phyloP scores from a whole-genome alignment of 108 stramenopile species.

The Skeletonema costatum region DNA sequence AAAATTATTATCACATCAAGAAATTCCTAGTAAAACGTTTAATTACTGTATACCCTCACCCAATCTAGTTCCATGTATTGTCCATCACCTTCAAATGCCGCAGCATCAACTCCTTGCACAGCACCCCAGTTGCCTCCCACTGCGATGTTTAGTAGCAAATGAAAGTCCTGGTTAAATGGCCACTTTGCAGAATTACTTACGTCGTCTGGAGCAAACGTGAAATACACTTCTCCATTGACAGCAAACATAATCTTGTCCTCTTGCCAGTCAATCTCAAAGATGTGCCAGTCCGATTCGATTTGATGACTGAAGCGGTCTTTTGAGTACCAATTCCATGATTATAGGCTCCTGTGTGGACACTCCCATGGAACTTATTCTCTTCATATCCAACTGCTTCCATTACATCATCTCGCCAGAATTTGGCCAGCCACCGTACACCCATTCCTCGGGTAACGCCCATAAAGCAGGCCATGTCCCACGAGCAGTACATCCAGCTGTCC shows the following conservation, averaged over 20 bases:
- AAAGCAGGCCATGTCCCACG: conserved; percentile 43
- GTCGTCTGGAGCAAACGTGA: neutral
- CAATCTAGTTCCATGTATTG: conserved; percentile 41
- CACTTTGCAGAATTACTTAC: conserved; percentile 7
- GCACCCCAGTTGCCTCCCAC: conserved; percentile 52
- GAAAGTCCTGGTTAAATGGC: conserved; percentile 47
- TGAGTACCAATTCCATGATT: conserved; percentile 18
- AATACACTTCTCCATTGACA: conserved; percentile 23
- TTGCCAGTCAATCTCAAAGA: conserved; percentile 40
- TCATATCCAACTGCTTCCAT: conserved; percentile 52
- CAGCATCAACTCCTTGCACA: conserved; percentile 7
- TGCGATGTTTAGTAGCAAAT: conserved; percentile 46
- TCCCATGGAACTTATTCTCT: conserved; percentile 20
- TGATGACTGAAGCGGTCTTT: conserved; percentile 8
- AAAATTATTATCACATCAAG: no score
- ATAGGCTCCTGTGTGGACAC: conserved; percentile 24
- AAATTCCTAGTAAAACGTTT: no score
- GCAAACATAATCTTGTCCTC: conserved; percentile 26
- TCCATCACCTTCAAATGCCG: conserved; percentile 20
- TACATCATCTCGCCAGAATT: conserved; percentile 47
- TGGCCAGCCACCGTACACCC: conserved; percentile 46
- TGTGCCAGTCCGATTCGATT: conserved; percentile 30
- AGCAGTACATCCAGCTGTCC: conserved; percentile 17
- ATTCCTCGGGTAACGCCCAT: conserved; percentile 40
- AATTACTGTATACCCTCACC: conserved; percentile 21